Evolutionary conservation across 257 asterid genomes (phyloP).

Genomic region (Solanum dulcamara): DNA sequence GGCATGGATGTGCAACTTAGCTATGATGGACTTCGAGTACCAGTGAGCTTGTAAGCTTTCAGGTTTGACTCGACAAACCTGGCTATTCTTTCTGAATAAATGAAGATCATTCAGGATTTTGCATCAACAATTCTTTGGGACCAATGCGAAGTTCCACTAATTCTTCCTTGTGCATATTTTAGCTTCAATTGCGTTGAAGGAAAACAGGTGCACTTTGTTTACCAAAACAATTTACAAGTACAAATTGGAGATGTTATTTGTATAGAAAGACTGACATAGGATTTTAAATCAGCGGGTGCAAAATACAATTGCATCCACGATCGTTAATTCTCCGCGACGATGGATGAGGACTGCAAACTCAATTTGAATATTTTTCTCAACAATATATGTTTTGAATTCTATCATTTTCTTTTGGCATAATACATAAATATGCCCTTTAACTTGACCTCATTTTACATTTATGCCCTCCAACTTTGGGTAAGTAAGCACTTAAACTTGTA

Average conservation of each 20-base stretch:
- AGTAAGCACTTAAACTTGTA: too few species aligned
- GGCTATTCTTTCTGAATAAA: background rate
- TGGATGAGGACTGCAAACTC: background rate
- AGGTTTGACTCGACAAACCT: background rate
- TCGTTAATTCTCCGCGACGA: background rate
- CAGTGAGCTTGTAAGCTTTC: slow-evolving; percentile 32
- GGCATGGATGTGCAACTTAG: slow-evolving; percentile 81
- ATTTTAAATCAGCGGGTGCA: background rate
- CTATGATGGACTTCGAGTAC: slow-evolving; percentile 83
- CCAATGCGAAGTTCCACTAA: background rate
- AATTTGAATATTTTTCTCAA: background rate
- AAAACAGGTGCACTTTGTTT: background rate
- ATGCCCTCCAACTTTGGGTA: too few species aligned
- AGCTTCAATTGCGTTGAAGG: background rate
- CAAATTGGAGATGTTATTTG: background rate
- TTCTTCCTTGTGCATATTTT: background rate
- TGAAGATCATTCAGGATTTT: background rate
- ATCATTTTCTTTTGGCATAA: background rate
- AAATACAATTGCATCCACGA: background rate
- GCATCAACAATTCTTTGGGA: background rate
- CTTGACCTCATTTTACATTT: too few species aligned
- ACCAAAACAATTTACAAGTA: background rate
- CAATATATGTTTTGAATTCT: background rate
- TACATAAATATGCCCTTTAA: too few species aligned
- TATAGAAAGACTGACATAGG: background rate